These are phyloP conservation scores for Mallotus japonicus DNA, from an alignment of 441 rosid genomes.

Conservation along the genomic window DNA sequence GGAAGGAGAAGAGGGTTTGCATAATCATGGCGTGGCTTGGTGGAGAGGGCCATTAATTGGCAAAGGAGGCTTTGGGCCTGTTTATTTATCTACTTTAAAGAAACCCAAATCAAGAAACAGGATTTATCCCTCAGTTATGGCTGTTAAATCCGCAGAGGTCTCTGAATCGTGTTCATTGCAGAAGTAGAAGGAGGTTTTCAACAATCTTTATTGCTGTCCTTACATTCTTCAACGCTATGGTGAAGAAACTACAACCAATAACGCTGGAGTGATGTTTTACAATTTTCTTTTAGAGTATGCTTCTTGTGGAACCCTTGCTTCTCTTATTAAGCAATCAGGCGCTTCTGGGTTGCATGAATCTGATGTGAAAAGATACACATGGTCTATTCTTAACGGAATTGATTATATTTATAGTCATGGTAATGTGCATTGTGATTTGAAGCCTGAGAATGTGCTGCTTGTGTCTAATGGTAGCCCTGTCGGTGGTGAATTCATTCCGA, in stretches of 20 bases:
- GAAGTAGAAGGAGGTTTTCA: slow-evolving; percentile 20
- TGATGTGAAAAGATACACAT: slow-evolving; percentile 1
- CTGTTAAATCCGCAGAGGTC: too few species aligned
- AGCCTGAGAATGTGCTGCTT: slow-evolving; percentile 25
- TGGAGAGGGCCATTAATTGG: slow-evolving; percentile 27
- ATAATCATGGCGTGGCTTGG: slow-evolving; percentile 23
- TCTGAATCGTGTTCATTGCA: slow-evolving; percentile 20
- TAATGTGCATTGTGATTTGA: slow-evolving; percentile 39
- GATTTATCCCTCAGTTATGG: slow-evolving; percentile 20
- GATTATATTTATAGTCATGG: slow-evolving; percentile 30
- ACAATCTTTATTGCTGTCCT: slow-evolving; percentile 21
- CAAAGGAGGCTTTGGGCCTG: slow-evolving; percentile 32
- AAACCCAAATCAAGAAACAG: slow-evolving; percentile 13
- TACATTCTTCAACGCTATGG: slow-evolving; percentile 28
- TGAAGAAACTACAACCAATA: slow-evolving; percentile 19
- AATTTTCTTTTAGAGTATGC: slow-evolving; percentile 39
- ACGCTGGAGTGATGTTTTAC: slow-evolving; percentile 25
- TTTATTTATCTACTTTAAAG: slow-evolving; percentile 25
- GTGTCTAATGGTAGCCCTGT: not conserved
- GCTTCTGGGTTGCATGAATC: too few species aligned
- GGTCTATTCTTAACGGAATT: slow-evolving; percentile 33
- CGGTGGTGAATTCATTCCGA: slow-evolving; percentile 16
- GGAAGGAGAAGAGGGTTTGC: not conserved
- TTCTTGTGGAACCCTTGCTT: slow-evolving; percentile 33
- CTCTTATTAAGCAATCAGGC: slow-evolving; percentile 20